Percentiles rank a stretch among this genome's conserved stretches.
Conservation (phyloP, 257 asterid species). For the Gardenia jasminoides region DNA sequence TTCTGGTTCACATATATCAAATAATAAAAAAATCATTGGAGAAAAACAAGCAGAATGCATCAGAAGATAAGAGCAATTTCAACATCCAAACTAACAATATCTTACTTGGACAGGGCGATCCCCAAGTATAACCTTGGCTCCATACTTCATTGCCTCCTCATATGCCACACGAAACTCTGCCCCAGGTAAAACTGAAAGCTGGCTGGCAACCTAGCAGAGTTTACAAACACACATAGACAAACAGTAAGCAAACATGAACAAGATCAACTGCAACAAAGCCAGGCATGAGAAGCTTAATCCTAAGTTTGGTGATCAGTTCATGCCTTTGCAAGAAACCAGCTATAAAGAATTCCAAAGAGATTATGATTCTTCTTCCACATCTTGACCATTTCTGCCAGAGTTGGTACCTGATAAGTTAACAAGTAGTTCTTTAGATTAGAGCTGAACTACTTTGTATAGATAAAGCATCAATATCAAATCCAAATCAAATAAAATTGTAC, state of each 20-base stretch:
- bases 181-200: slow-evolving; percentile 91
- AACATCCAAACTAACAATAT: slow-evolving; percentile 7
- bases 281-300: not conserved
- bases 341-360: slow-evolving; percentile 75
- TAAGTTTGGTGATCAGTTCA: slow-evolving; percentile 8
- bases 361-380: slow-evolving; percentile 91
- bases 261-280: not conserved
- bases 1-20: not conserved
- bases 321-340: slow-evolving; percentile 98
- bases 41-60: not conserved
- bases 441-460: not conserved
- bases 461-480: not conserved
- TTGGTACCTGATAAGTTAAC: slow-evolving; percentile 60
- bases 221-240: slow-evolving; percentile 14
- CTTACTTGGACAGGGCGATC: slow-evolving; percentile 89
- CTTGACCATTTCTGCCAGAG: slow-evolving; percentile 71
- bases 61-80: not conserved
- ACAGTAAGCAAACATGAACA: slow-evolving; percentile 13
- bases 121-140: slow-evolving; percentile 90
- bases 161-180: slow-evolving; percentile 94
- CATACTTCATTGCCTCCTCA: slow-evolving; percentile 93
- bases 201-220: slow-evolving; percentile 66
- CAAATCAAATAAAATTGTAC: not conserved
- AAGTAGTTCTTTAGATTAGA: not conserved
- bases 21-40: not conserved